Evolutionary conservation across 352 stramenopile species (phyloP).

Genomic region (Phytophthora litchii): DNA sequence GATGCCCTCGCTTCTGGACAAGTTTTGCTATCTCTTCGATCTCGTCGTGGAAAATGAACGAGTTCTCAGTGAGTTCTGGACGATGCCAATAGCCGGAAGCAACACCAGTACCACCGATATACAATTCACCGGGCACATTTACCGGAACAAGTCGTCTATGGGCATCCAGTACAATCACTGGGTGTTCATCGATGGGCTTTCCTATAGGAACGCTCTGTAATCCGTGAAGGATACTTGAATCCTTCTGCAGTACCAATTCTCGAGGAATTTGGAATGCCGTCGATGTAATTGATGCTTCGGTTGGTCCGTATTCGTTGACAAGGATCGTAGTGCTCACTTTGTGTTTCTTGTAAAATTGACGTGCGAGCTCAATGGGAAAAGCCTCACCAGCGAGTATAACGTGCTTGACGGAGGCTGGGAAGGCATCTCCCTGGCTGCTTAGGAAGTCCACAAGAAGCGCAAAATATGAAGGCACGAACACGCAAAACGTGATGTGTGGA

Average conservation of each 20-base stretch:
- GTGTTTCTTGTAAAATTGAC: conserved; percentile 50
- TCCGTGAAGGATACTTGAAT: conserved; percentile 3
- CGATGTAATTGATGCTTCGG: conserved; percentile 56
- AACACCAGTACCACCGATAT: conserved; percentile 69
- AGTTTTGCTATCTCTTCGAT: conserved; percentile 19
- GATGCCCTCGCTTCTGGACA: conserved; percentile 1
- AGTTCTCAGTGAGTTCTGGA: conserved; percentile 40
- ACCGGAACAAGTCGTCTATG: conserved; percentile 46
- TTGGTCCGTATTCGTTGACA: conserved; percentile 63
- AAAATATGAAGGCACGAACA: conserved; percentile 68
- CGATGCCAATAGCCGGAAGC: conserved; percentile 68
- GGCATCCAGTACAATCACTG: conserved; percentile 55
- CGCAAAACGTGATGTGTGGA: conserved; percentile 48
- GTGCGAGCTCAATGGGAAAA: conserved; percentile 52
- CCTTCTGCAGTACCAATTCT: conserved; percentile 22
- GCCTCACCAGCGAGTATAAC: conserved; percentile 51
- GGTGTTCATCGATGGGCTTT: conserved; percentile 52
- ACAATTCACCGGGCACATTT: conserved; percentile 69
- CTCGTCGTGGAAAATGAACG: conserved; percentile 28
- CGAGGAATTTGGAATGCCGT: conserved; percentile 45
- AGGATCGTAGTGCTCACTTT: conserved; percentile 32
- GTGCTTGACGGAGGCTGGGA: conserved; percentile 42
- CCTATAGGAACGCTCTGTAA: conserved; percentile 62
- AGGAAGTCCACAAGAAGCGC: conserved; percentile 55
- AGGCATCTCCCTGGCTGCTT: conserved; percentile 23